Evolutionary conservation across 2,329 filamentous ascomycete genomes (phyloP).

Genomic region (Dichotomopilus funicola): DNA sequence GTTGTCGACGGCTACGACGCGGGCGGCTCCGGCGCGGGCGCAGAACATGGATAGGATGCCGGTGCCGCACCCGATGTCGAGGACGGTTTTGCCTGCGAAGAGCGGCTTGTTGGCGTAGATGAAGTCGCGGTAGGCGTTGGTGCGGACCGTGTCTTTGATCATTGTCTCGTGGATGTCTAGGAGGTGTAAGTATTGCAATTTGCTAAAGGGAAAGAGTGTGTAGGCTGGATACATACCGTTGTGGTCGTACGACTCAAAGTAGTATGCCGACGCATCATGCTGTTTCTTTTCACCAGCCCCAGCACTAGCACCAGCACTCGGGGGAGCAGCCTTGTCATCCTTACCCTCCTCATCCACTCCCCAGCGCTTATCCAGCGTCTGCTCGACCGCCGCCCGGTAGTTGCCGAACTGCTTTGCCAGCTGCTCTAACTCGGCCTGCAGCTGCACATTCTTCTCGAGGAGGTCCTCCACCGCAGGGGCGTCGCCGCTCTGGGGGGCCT

Average conservation of each 20-base stretch:
- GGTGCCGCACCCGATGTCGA: constrained; percentile 84
- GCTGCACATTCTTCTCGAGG: constrained; percentile 44
- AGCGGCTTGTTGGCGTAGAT: constrained; percentile 87
- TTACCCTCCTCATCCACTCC: constrained; percentile 44
- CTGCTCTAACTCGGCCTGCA: constrained; percentile 55
- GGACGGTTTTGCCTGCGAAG: constrained; percentile 77
- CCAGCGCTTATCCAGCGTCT: constrained; percentile 61
- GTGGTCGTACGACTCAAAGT: constrained; percentile 57
- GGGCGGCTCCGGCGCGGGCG: constrained; percentile 77
- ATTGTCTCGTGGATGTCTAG: constrained; percentile 89
- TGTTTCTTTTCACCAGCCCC: constrained; percentile 24
- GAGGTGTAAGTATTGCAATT: too few species aligned
- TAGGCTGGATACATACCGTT: constrained; percentile 41
- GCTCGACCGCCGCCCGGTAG: constrained; percentile 59
- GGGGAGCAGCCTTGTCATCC: constrained; percentile 24
- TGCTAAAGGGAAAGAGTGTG: background rate
- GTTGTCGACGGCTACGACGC: constrained; percentile 87
- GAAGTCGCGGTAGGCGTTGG: constrained; percentile 89
- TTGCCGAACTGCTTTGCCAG: constrained; percentile 56
- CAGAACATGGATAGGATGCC: constrained; percentile 94
- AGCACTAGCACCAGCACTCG: constrained; percentile 18
- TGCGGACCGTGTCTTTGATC: constrained; percentile 84
- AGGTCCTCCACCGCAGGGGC: constrained; percentile 18
- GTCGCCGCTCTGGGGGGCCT: constrained; percentile 18
- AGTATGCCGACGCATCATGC: constrained; percentile 39